Evolutionary conservation across 2,329 filamentous ascomycete genomes (phyloP).

Genomic region (Akanthomyces dipterigenus): DNA sequence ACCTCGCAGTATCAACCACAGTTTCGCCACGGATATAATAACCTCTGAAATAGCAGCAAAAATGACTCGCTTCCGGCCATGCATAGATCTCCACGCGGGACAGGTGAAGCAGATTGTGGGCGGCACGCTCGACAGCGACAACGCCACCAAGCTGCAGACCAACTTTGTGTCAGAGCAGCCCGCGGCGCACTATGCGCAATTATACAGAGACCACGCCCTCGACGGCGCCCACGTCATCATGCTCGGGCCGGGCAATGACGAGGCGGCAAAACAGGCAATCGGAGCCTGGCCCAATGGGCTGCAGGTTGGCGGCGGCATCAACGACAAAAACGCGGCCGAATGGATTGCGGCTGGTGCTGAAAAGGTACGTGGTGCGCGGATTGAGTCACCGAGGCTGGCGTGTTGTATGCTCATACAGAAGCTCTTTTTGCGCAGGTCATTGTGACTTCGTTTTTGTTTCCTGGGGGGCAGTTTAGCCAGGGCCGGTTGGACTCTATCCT

Average conservation of each 20-base stretch:
- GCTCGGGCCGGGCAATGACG: slow-evolving; percentile 82
- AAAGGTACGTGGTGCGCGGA: slow-evolving; percentile 53
- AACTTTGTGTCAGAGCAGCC: slow-evolving; percentile 87
- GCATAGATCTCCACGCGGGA: slow-evolving; percentile 95
- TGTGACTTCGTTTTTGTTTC: slow-evolving; percentile 93
- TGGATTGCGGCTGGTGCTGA: slow-evolving; percentile 88
- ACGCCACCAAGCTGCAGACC: slow-evolving; percentile 65
- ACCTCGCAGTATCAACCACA: background rate
- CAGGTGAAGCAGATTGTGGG: slow-evolving; percentile 98
- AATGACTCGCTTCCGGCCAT: slow-evolving; percentile 94
- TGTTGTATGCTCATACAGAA: background rate
- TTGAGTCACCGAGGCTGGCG: background rate
- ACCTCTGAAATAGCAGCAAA: slow-evolving; percentile 3
- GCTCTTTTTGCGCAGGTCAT: slow-evolving; percentile 63
- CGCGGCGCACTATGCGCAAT: slow-evolving; percentile 68
- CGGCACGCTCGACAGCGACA: slow-evolving; percentile 67
- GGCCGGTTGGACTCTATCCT: slow-evolving; percentile 69
- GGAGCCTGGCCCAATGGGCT: slow-evolving; percentile 70
- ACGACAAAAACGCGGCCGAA: slow-evolving; percentile 69
- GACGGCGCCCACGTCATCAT: slow-evolving; percentile 90
- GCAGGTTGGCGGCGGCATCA: slow-evolving; percentile 93
- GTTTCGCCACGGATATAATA: background rate
- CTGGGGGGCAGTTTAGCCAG: slow-evolving; percentile 72
- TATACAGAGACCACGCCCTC: slow-evolving; percentile 72
- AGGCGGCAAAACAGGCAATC: slow-evolving; percentile 71